Evolutionary conservation across 192 early-diverging fungal genomes (phyloP), one percentile per base, ranked within the genome.

Genomic region (Paraglomus brasilianum): DNA sequence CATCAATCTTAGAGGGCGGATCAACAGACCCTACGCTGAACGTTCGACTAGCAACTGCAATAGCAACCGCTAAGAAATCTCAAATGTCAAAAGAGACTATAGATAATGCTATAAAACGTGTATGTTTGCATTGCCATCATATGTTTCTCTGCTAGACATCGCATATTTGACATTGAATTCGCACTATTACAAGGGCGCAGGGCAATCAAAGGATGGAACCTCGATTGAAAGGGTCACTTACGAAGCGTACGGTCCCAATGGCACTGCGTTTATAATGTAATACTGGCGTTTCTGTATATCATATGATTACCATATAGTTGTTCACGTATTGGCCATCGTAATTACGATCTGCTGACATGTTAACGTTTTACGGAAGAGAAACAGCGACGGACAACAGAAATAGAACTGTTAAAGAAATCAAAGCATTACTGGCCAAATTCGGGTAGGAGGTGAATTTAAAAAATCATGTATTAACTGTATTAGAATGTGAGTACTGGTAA

Each of bases 51-150:
- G 72, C 77, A 1, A 72, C 87, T 5, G 79, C 86, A 13, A 63
- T 93, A 5, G 77, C 79, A 46, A 74, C 81, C 44, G 89, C 88
- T 9, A 78, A 78, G 43, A 69, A 75, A 41, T 72, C 72, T 8
- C 86, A 85, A 61, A 79, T 93, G 85, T 87, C 92, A 6, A 92
- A 88, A 66, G 83, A 84, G 57, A 92, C 75, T 63, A 72, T 92
- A 36, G 89, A 92, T 58, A 80, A 73, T 40, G 87, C 92, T 10
- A 75, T 93, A 14, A 89, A 86, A 63, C 86, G 84, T 72, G 88
- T 81, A 42, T 41, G 49, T 36, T 30, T 52, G 0, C n/a, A n/a
- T n/a, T n/a, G n/a, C n/a, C n/a, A n/a, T n/a, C n/a, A n/a, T n/a
- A n/a, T 10, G 5, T 50, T 52, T 19, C 38, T 44, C 9, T 5